Base-by-base conservation (phyloP, 768 basidiomycete species). In the Lactifluus pinguis region DNA sequence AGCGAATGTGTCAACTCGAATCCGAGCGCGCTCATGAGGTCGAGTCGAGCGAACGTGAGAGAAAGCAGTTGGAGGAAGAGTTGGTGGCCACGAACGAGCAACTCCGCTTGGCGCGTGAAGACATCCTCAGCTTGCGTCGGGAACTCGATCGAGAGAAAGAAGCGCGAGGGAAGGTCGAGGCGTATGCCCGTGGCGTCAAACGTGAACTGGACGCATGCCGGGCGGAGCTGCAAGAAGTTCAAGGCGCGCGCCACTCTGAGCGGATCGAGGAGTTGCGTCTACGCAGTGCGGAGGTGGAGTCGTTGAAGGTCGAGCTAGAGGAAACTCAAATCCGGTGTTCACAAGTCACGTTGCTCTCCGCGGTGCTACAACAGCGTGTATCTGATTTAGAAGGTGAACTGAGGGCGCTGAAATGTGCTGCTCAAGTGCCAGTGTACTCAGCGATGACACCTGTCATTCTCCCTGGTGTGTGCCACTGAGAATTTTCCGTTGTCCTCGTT, bases 311-410 rank as follows among this genome's bases (percentile, higher is more conserved):
- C 15, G 32, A 49, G 21, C 49, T 11, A 1, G 48, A 55, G 7
- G 42, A 10, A 17, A 29, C 36, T 13, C 25, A 25, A 25, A 52
- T 51, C 25, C 45, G n/a, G 19, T 19, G 44, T 41, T 56, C 55
- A 11, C 54, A 52, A 52, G 54, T 14, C 42, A 14, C n/a, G 25
- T 47, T 45, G 32, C 49, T 45, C 3, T 56, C 55, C 7, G 29
- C 44, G 21, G 44, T 42, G 10, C 29, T 61, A 32, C 54, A n/a
- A 14, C 34, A 61, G 36, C 60, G 60, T n/a, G 54, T 56, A 13
- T 19, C 2, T 0, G 36, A 30, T 4, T 45, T 61, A 14, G 60
- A 61, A 56, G 49, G 32, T 41, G 49, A 50, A 50, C 14, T 55
- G 7, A 19, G 42, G 21, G 42, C 29, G 41, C 42, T 55, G 29